phyloP scores from a whole-genome alignment of 352 stramenopile genomes.

The Phytophthora capsici region DNA sequence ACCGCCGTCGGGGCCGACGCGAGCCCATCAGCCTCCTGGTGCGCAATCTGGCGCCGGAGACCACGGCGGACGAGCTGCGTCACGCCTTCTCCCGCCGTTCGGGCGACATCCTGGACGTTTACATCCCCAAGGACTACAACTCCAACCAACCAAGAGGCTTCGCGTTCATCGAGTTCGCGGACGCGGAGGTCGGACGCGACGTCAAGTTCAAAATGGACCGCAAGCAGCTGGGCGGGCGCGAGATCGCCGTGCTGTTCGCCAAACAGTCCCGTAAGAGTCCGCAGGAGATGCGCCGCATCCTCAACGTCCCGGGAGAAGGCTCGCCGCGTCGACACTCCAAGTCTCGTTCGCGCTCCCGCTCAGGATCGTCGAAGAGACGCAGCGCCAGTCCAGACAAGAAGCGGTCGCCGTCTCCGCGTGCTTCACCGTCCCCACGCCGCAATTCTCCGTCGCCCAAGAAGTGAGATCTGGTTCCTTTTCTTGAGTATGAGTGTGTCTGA shows the following conservation, averaged over 20 bases:
- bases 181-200: conserved; percentile 66
- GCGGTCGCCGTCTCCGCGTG: conserved; percentile 21
- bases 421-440: conserved; percentile 25
- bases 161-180: conserved; percentile 82
- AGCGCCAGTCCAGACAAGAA: conserved; percentile 31
- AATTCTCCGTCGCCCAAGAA: conserved; percentile 30
- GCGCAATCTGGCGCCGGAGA: conserved; percentile 48
- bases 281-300: conserved; percentile 67
- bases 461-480: conserved; percentile 14
- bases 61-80: conserved; percentile 49
- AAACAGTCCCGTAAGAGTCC: conserved; percentile 82
- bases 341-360: conserved; percentile 35
- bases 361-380: conserved; percentile 26
- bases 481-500: not conserved
- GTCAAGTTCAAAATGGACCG: conserved; percentile 83
- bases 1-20: conserved; percentile 22
- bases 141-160: conserved; percentile 75
- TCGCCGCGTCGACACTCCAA: conserved; percentile 34
- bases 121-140: conserved; percentile 68
- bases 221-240: conserved; percentile 62
- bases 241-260: conserved; percentile 82
- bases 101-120: conserved; percentile 70
- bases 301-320: conserved; percentile 25
- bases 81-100: conserved; percentile 53
- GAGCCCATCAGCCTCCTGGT: conserved; percentile 60